A percentile compares a stretch with the other conserved stretches of the same genome.
Evolutionary conservation across 148 eudicot species (phyloP).

Genomic region (Fagopyrum esculentum): DNA sequence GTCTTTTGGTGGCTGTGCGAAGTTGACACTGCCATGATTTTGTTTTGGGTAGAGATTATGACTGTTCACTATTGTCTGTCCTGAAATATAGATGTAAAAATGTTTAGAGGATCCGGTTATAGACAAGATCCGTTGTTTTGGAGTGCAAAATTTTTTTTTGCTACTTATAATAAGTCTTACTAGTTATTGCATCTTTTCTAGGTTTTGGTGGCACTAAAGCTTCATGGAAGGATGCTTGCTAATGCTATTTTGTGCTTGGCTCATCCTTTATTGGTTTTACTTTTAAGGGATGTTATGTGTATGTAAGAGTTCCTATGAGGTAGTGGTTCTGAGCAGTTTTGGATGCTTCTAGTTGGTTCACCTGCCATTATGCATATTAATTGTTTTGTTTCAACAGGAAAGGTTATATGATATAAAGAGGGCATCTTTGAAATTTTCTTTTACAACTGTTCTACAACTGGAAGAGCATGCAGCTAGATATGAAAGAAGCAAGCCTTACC

Average conservation of each 20-base stretch:
- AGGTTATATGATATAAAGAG: not conserved
- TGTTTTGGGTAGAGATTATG: conserved; percentile 40
- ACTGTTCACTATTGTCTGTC: conserved; percentile 49
- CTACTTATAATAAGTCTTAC: not conserved
- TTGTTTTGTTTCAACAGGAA: not conserved
- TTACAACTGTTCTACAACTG: not conserved
- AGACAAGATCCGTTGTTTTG: not conserved
- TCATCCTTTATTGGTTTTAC: not conserved
- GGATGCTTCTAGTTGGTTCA: conserved; percentile 2
- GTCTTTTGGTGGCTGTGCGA: conserved; percentile 44
- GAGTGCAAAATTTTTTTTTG: not conserved
- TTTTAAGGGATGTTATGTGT: not conserved
- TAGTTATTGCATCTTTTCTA: not conserved
- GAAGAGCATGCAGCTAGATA: not conserved
- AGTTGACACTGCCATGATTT: conserved; percentile 32
- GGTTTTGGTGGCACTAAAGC: not conserved
- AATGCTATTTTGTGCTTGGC: not conserved
- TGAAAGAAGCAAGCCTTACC: conserved; percentile 31
- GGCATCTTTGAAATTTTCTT: not conserved
- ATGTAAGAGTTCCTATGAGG: not conserved
- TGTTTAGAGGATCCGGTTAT: too few species aligned
- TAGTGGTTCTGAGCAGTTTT: conserved; percentile 1
- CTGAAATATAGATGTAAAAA: conserved; percentile 35
- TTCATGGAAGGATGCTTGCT: not conserved
- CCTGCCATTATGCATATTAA: not conserved